A percentile compares a stretch with the other conserved stretches of the same genome.
Conservation (phyloP, 441 rosid species). For the Eruca vesicaria region DNA sequence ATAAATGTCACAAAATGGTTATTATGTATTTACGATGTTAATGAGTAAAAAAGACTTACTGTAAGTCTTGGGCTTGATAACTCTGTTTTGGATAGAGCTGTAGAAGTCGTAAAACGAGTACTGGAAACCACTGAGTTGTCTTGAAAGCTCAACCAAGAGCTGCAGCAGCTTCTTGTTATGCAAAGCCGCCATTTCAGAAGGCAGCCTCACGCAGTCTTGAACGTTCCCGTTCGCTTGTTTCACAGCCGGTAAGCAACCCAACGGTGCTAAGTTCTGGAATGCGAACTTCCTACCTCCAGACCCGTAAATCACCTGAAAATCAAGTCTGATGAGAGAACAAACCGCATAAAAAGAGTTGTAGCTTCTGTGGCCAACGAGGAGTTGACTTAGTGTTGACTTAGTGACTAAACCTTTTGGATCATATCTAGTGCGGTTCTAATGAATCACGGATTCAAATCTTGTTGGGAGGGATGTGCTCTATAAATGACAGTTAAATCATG, state of each 20-base stretch:
- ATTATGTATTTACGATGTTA: background rate
- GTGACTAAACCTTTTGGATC: too few species aligned
- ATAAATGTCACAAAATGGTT: background rate
- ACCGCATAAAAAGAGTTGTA: background rate
- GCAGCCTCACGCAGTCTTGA: conserved; percentile 27
- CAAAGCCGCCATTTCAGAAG: conserved; percentile 28
- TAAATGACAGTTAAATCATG: too few species aligned
- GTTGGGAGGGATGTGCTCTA: too few species aligned
- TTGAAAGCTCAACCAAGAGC: conserved; percentile 18
- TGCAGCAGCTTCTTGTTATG: conserved; percentile 41
- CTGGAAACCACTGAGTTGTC: conserved; percentile 36
- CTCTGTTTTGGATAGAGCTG: conserved; percentile 30
- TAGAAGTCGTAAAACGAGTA: conserved; percentile 44
- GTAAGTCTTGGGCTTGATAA: conserved; percentile 31
- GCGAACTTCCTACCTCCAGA: conserved; percentile 39
- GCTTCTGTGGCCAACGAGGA: too few species aligned
- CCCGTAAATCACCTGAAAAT: conserved; percentile 27
- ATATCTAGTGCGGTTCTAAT: too few species aligned
- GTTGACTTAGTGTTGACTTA: too few species aligned
- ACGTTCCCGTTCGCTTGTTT: background rate
- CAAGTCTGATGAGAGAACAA: background rate
- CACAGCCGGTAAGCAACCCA: conserved; percentile 38
- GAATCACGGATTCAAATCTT: too few species aligned
- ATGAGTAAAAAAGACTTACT: conserved; percentile 21
- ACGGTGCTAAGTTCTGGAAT: conserved; percentile 39